Evolutionary conservation across 2,329 filamentous ascomycete species (phyloP).

Genomic region (Verticillium zaregamsianum): DNA sequence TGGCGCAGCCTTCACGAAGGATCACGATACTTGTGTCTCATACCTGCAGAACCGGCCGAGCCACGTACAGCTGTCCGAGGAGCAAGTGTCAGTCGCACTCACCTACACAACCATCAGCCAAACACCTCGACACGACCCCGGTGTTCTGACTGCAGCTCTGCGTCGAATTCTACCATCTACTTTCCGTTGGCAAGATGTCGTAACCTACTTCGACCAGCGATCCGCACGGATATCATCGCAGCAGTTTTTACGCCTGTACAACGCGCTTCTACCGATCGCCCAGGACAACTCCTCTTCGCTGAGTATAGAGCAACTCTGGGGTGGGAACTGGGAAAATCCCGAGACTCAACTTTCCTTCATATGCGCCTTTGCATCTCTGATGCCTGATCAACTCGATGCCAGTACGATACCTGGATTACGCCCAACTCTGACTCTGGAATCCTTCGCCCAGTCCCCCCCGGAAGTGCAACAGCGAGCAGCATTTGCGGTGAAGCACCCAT

Average conservation of each 20-base stretch:
- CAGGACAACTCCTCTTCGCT: constrained; percentile 56
- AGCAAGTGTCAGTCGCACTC: constrained; percentile 77
- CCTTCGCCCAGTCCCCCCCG: constrained; percentile 45
- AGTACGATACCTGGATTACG: constrained; percentile 79
- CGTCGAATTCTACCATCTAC: constrained; percentile 56
- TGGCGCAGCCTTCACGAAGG: constrained; percentile 71
- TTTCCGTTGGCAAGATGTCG: constrained; percentile 68
- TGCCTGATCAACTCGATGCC: constrained; percentile 73
- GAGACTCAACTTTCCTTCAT: constrained; percentile 94
- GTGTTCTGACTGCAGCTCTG: constrained; percentile 57
- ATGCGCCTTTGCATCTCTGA: constrained; percentile 75
- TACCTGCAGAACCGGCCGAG: constrained; percentile 50
- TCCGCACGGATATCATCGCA: constrained; percentile 69
- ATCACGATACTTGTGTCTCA: constrained; percentile 60
- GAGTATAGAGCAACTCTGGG: constrained; percentile 88
- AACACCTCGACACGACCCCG: constrained; percentile 48
- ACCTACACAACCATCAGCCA: constrained; percentile 60
- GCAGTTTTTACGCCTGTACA: constrained; percentile 80
- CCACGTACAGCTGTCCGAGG: constrained; percentile 65
- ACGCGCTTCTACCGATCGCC: constrained; percentile 71
- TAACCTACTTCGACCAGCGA: constrained; percentile 76
- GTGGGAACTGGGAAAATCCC: constrained; percentile 79
- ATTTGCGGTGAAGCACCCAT: constrained; percentile 73
- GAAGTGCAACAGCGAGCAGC: constrained; percentile 49
- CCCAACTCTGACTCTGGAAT: constrained; percentile 65